Base-by-base conservation (phyloP, 768 basidiomycete genomes). In the Lactifluus volemus region DNA sequence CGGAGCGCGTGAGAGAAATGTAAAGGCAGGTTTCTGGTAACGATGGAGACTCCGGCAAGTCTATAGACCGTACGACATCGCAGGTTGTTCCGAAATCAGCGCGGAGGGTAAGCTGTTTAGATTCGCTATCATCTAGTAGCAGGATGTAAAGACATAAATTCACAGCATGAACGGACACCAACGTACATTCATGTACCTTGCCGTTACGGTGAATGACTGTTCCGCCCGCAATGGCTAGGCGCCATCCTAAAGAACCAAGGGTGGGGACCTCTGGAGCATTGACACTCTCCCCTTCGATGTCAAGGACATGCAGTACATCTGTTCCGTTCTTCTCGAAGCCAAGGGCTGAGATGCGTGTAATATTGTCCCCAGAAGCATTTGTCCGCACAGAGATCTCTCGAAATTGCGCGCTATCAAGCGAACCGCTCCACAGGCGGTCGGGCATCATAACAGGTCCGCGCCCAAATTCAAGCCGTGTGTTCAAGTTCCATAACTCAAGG, bases 401-500 rank as follows among this genome's bases (percentile, higher is more conserved):
- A n/a, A 66, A 66, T 38, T 32, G 42, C n/a, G 36, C 59, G 11
- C 64, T 58, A 2, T 55, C 55, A 2, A 63, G 52, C 4, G 41
- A 11, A 14, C 69, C 66, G 41, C 59, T 39, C 69, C 67, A 55
- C 69, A 76, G 73, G 75, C 80, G 12, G 70, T 59, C 53, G 68
- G 87, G 88, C 53, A 82, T 73, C 80, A 89, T 83, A 5, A 80
- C 76, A 55, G 84, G 83, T 29, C 75, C 80, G 0, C 74, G 77
- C 5, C 83, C 83, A 11, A 81, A 79, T 10, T 77, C 76, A 34
- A 88, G 72, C 7, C 83, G 81, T 1, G 84, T 91, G 44, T 79
- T 75, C 47, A 93, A 75, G 41, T 82, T 75, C 83, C 87, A 95
- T 3, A 94, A 66, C 54, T 88, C 82, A 9, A 89, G 69, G 32